Percentiles rank a stretch among this genome's conserved stretches.
Evolutionary conservation across 768 basidiomycete species (phyloP).

Genomic region (Filobasidium floriforme): DNA sequence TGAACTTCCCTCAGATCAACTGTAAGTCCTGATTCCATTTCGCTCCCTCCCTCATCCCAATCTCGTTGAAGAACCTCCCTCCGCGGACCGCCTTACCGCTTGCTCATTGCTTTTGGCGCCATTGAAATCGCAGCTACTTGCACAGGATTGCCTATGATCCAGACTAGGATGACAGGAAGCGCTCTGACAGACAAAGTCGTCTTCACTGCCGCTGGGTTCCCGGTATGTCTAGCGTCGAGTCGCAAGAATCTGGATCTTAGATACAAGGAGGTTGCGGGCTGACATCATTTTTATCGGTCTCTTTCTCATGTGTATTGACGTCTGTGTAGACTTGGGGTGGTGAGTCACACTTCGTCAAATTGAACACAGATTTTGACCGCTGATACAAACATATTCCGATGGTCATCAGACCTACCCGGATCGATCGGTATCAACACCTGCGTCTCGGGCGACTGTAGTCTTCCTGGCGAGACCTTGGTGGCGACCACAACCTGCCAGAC

Average conservation of each 20-base stretch:
- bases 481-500: slow-evolving; percentile 14
- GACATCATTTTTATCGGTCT: too few species aligned
- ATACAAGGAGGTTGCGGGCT: too few species aligned
- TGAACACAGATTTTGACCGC: neutral
- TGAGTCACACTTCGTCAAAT: neutral
- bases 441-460: slow-evolving; percentile 11
- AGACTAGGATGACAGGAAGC: slow-evolving; percentile 15
- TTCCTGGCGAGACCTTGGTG: slow-evolving; percentile 15
- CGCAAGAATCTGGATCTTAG: neutral
- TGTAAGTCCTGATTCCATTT: too few species aligned
- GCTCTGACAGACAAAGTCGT: slow-evolving; percentile 17
- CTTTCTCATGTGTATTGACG: neutral
- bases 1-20: slow-evolving; percentile 21
- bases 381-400: neutral
- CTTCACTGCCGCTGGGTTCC: slow-evolving; percentile 17
- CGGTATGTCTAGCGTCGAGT: neutral
- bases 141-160: slow-evolving; percentile 15
- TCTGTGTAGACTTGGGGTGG: slow-evolving; percentile 1
- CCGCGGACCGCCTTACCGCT: too few species aligned
- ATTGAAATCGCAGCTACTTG: too few species aligned
- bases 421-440: slow-evolving; percentile 16
- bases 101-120: too few species aligned
- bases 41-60: too few species aligned
- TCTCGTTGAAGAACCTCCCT: too few species aligned
- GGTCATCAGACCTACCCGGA: neutral